Evolutionary conservation across 305 asterid genomes (phyloP).

Genomic region (Stenogyne calaminthoides): DNA sequence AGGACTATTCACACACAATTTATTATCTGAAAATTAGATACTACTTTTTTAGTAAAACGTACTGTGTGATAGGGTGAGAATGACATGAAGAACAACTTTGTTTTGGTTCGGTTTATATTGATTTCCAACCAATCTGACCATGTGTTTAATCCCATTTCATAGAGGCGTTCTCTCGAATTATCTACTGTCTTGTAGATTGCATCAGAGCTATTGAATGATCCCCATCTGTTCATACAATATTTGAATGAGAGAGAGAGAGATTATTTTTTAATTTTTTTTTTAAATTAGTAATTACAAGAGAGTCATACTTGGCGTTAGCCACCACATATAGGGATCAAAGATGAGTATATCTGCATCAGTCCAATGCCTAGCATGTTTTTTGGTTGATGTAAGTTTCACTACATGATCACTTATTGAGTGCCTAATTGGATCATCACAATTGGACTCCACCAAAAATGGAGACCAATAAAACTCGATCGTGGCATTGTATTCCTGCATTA

Average conservation of each 20-base stretch:
- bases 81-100: slow-evolving; percentile 62
- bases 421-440: slow-evolving; percentile 49
- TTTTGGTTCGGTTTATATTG: slow-evolving; percentile 42
- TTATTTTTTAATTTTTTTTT: background rate
- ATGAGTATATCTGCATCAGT: slow-evolving; percentile 60
- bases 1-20: too few relatives aligned
- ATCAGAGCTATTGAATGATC: slow-evolving; percentile 47
- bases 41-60: background rate
- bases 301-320: slow-evolving; percentile 50
- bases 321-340: slow-evolving; percentile 75
- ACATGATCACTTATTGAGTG: slow-evolving; percentile 45
- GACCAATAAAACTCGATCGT: slow-evolving; percentile 77
- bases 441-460: slow-evolving; percentile 76
- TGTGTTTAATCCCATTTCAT: slow-evolving; percentile 46
- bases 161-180: slow-evolving; percentile 26
- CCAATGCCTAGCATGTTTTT: slow-evolving; percentile 72
- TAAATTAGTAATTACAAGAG: slow-evolving; percentile 44
- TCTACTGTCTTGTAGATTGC: slow-evolving; percentile 36
- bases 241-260: background rate
- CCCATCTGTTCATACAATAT: slow-evolving; percentile 43
- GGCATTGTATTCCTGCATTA: slow-evolving; percentile 59
- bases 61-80: slow-evolving; percentile 43
- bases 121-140: slow-evolving; percentile 64
- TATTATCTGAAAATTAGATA: too few relatives aligned
- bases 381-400: slow-evolving; percentile 47